Percentiles rank a stretch among this genome's conserved stretches.
These are phyloP conservation scores for Graphiopsis chlorocephala DNA, from an alignment of 2,329 filamentous ascomycete genomes.

Conservation along the genomic window DNA sequence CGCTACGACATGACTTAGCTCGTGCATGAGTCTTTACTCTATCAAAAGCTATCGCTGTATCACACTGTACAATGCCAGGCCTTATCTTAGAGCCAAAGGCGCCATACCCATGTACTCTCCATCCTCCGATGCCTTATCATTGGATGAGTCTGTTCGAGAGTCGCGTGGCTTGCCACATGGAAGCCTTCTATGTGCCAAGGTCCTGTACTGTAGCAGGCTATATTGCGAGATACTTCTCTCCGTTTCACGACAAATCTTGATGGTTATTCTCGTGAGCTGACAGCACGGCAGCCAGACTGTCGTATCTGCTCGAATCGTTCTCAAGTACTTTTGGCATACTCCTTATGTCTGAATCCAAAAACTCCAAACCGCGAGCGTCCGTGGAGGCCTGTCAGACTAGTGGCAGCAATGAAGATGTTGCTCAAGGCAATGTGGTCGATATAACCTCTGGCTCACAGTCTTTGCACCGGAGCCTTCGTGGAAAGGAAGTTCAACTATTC, in stretches of 20 bases:
- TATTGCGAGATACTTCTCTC: neutral
- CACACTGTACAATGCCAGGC: neutral
- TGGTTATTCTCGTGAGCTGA: neutral
- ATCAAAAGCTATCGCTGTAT: neutral
- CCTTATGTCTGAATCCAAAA: neutral
- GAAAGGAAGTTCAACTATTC: conserved; percentile 19
- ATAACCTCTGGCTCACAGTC: conserved; percentile 3
- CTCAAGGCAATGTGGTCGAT: neutral
- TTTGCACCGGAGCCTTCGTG: conserved; percentile 18
- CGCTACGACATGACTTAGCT: neutral
- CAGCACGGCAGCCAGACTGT: neutral
- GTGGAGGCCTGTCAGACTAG: neutral
- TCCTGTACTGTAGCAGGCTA: neutral
- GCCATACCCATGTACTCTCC: neutral
- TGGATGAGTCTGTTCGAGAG: neutral
- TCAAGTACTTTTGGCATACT: neutral
- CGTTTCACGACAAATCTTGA: neutral
- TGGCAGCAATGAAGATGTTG: conserved; percentile 1
- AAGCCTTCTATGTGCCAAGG: neutral
- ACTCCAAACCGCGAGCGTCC: neutral
- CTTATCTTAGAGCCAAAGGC: neutral
- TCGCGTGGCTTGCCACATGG: neutral
- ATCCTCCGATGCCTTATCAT: neutral
- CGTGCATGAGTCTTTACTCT: neutral
- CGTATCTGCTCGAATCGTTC: neutral